Conservation (phyloP, 2,329 filamentous ascomycete species). For the Alternaria ethzedia region DNA sequence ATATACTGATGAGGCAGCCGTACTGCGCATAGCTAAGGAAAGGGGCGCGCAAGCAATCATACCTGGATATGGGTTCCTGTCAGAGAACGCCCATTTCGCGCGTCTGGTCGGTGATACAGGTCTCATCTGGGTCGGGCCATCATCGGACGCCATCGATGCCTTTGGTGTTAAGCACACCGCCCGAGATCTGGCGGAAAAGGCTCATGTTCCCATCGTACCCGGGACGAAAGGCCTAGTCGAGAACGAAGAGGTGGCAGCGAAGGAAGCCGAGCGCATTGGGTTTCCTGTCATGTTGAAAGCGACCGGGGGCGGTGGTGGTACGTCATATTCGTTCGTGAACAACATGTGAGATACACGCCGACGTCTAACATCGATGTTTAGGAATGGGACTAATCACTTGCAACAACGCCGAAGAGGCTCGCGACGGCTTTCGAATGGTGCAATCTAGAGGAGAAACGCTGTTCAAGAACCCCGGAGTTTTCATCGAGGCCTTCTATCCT, state of each 20-base stretch:
- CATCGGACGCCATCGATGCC: slow-evolving; percentile 58
- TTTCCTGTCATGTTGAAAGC: slow-evolving; percentile 66
- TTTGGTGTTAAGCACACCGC: slow-evolving; percentile 67
- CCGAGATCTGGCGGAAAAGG: slow-evolving; percentile 59
- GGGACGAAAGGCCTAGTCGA: slow-evolving; percentile 60
- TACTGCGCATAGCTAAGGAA: slow-evolving; percentile 60
- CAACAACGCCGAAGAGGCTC: slow-evolving; percentile 36
- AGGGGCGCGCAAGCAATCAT: slow-evolving; percentile 64
- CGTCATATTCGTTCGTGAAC: neutral
- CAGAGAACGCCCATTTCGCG: slow-evolving; percentile 69
- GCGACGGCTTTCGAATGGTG: slow-evolving; percentile 55
- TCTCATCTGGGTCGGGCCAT: slow-evolving; percentile 66
- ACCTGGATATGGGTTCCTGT: slow-evolving; percentile 72
- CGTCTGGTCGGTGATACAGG: slow-evolving; percentile 59
- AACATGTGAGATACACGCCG: neutral
- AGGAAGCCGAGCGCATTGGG: slow-evolving; percentile 57
- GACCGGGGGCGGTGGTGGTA: slow-evolving; percentile 64
- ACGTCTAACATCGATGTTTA: neutral
- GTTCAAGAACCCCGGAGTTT: slow-evolving; percentile 39
- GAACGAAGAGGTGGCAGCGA: slow-evolving; percentile 7
- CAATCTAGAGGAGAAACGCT: slow-evolving; percentile 56
- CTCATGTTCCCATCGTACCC: slow-evolving; percentile 62
- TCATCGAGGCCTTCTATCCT: slow-evolving; percentile 55
- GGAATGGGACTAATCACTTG: slow-evolving; percentile 54
- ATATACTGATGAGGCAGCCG: slow-evolving; percentile 57